Base-by-base conservation (phyloP, 306 rosid genomes). In the Prunus salicina region DNA sequence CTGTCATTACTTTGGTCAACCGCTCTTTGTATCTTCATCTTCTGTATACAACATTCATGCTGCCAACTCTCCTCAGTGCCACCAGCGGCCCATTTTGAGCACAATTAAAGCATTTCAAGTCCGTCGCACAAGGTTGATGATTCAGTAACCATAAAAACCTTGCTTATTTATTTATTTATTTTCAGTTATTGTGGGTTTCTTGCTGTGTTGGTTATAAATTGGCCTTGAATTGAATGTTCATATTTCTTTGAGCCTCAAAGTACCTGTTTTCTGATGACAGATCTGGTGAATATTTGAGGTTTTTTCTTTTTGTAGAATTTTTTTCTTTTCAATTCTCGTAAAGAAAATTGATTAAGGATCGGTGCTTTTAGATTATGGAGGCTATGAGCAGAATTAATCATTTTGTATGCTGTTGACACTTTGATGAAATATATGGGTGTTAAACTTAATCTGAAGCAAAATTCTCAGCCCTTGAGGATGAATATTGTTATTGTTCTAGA, bases 331-430 rank as follows among this genome's bases (percentile, higher is more conserved):
- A 27, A 0, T 19, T 51, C 12, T 28, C 47, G 10, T 51, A 12
- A 4, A 13, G 72, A 20, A 10, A n/a, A 11, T 9, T 30, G 8
- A 41, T 28, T 27, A 4, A 52, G 16, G 19, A 24, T 22, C 25
- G 15, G 8, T 22, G 55, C 24, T 38, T 72, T 72, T 13, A 30
- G 24, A 56, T 56, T 25, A 13, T 60, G 38, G 38, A 60, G 65
- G 65, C 3, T 60, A 28, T 60, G 27, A 4, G n/a, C 65, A 38
- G 14, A 65, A 38, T 38, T 65, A 19, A 14, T 4, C 27, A 34
- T 45, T 74, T 57, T 82, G 30, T 62, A 68, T 55, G 75, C 24
- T 38, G 38, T 72, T 79, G 67, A 61, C 75, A 43, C 51, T 76
- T 68, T 70, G n/a, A 51, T 73, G 43, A 66, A 66, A 52, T 77